Evolutionary conservation across 1,284 basidiomycete species (phyloP).

Genomic region (Pyrrhoderma lamaoense): DNA sequence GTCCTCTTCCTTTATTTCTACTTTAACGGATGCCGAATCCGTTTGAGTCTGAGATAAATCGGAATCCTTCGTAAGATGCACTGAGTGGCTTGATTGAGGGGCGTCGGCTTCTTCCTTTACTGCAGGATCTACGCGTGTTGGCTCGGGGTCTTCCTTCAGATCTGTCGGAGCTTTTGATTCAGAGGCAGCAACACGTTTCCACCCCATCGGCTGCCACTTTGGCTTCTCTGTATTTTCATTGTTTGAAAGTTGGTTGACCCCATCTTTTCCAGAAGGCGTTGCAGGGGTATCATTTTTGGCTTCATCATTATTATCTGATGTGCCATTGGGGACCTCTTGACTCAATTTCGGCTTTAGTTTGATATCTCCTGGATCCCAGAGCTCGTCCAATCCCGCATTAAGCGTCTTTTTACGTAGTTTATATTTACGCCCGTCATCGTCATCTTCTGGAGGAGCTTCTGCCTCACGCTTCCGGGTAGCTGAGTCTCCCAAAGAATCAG

Average conservation of each 20-base stretch:
- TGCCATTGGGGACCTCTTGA: slow-evolving; percentile 25
- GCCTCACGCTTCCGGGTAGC: slow-evolving; percentile 33
- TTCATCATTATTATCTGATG: neutral
- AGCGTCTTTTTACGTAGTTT: slow-evolving; percentile 59
- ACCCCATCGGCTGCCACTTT: slow-evolving; percentile 33
- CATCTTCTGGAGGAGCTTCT: slow-evolving; percentile 25
- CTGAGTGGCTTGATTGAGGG: slow-evolving; percentile 9
- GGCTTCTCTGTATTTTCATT: slow-evolving; percentile 24
- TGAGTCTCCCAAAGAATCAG: slow-evolving; percentile 11
- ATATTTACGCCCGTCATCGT: slow-evolving; percentile 46
- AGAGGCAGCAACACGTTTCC: slow-evolving; percentile 23
- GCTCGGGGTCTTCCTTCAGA: slow-evolving; percentile 9
- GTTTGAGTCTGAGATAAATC: neutral
- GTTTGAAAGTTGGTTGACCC: slow-evolving; percentile 3
- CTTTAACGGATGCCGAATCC: slow-evolving; percentile 1
- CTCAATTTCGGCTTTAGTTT: slow-evolving; percentile 49
- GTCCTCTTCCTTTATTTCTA: slow-evolving; percentile 18
- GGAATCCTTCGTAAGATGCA: neutral
- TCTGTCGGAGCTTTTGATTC: slow-evolving; percentile 4
- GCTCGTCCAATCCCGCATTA: slow-evolving; percentile 50
- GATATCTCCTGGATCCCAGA: slow-evolving; percentile 65
- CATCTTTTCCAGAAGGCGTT: neutral
- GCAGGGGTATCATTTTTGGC: neutral
- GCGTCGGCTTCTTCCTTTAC: slow-evolving; percentile 20
- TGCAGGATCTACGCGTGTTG: neutral